Percentiles rank a stretch among this genome's conserved stretches.
These are phyloP conservation scores for Pythium guiyangense DNA, from an alignment of 352 stramenopile species.

Conservation along the genomic window DNA sequence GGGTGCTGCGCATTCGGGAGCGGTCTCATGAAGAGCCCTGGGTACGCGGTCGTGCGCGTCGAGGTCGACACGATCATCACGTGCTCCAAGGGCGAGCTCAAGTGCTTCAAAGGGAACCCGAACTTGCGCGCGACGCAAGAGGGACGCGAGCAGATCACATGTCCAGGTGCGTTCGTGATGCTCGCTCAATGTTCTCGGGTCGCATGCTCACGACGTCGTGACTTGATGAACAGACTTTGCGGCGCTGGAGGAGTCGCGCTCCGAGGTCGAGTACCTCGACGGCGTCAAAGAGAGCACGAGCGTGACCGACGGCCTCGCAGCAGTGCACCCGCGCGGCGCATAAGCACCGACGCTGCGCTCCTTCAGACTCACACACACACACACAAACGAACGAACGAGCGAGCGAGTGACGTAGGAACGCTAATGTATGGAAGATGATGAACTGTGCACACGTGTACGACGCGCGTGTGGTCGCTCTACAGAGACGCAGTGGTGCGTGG, in stretches of 20 bases:
- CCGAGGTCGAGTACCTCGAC: slow-evolving; percentile 40
- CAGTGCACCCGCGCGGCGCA: slow-evolving; percentile 21
- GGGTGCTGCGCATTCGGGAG: slow-evolving; percentile 55
- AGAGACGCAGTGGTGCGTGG: too few species aligned
- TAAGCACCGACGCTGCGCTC: background rate
- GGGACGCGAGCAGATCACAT: slow-evolving; percentile 30
- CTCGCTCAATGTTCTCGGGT: background rate
- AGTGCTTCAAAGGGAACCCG: slow-evolving; percentile 58
- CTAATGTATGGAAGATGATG: slow-evolving; percentile 4
- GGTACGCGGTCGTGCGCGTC: slow-evolving; percentile 48
- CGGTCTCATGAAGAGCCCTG: slow-evolving; percentile 50
- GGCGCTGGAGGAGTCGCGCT: slow-evolving; percentile 56
- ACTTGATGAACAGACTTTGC: slow-evolving; percentile 35
- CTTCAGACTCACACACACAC: too few species aligned
- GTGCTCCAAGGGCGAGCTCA: slow-evolving; percentile 43
- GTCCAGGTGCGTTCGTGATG: slow-evolving; percentile 28
- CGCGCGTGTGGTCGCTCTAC: too few species aligned
- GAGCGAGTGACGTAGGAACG: background rate
- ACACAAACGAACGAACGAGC: too few species aligned
- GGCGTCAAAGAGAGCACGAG: slow-evolving; percentile 22
- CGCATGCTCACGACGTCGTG: background rate
- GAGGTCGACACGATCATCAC: slow-evolving; percentile 58
- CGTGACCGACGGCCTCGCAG: slow-evolving; percentile 13
- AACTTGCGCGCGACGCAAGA: slow-evolving; percentile 38
- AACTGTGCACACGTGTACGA: background rate